These are phyloP conservation scores for Silene conica DNA, from an alignment of 148 eudicot species.

Conservation along the genomic window DNA sequence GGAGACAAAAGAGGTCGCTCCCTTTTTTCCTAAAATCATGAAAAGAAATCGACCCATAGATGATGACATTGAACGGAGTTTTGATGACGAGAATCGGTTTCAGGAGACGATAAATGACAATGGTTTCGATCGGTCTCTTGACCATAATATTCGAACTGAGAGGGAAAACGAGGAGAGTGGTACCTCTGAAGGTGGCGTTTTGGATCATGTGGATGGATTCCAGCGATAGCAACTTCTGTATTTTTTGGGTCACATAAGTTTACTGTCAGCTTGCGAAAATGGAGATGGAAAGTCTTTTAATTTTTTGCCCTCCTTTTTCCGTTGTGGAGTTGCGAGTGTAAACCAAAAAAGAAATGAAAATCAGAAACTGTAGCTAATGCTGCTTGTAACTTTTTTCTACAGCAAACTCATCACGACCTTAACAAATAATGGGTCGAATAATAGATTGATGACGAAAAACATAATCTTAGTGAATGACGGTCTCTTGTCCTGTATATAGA, in stretches of 20 bases:
- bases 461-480: too few species aligned
- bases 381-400: too few species aligned
- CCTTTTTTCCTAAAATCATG: constrained; percentile 55
- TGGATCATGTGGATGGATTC: constrained; percentile 21
- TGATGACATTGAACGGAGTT: constrained; percentile 32
- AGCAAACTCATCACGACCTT: too few species aligned
- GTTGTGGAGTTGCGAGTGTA: too few species aligned
- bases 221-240: neutral
- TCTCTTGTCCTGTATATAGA: too few species aligned
- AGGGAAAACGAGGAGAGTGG: neutral
- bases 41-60: constrained; percentile 45
- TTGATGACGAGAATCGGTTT: constrained; percentile 28
- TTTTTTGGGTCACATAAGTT: neutral
- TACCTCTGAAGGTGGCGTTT: constrained; percentile 1
- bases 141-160: constrained; percentile 5
- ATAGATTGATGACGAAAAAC: too few species aligned
- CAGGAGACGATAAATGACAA: constrained; percentile 28
- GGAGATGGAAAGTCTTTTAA: neutral
- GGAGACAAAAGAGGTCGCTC: constrained; percentile 45
- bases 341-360: too few species aligned
- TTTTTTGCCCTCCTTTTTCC: too few species aligned
- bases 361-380: too few species aligned
- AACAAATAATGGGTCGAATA: too few species aligned
- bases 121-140: constrained; percentile 12
- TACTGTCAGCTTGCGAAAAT: neutral